Base-by-base conservation (phyloP, 2,329 filamentous ascomycete species). In the Dactylellina drechsleri region DNA sequence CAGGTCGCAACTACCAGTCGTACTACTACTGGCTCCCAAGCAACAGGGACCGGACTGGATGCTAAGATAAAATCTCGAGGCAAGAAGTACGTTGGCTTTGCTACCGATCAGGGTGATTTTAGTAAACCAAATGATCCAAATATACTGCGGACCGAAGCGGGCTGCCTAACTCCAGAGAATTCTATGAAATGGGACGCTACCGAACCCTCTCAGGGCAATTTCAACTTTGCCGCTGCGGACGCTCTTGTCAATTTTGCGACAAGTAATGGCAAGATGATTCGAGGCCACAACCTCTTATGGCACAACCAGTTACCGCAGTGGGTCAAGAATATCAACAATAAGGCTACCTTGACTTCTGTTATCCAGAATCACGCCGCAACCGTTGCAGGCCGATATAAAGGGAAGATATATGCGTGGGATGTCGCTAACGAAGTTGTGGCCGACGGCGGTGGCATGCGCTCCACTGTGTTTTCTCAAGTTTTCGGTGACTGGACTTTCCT, bases 151-250 rank as follows among this genome's bases (percentile, higher is more conserved):
- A 56, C 83, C 65, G 83, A 89, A 81, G 91, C 90, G 75, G 88
- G 88, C n/a, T 85, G 87, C 79, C 83, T 91, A 16, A 90, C 88
- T 0, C 85, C 86, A 0, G 89, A 91, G 83, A 91, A 91, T 84
- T 87, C 84, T 79, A 89, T 90, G 86, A 90, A 91, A 82, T 91
- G 88, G 88, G 87, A 89, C 77, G 82, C 85, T 31, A 83, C 83
- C 18, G 83, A 89, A 80, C 80, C 78, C 20, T 78, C 79, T 23
- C 82, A 83, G 68, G 85, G 84, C 67, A 79, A 78, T 0, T 91
- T 87, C 84, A 87, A 82, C 76, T 89, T 87, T 78, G 79, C 78
- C 20, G 81, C 80, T n/a, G 85, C 87, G 8, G 88, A 90, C 80
- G 84, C 84, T 79, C 83, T 89, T 8, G 87, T 89, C 70, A 81